Evolutionary conservation across 2,329 filamentous ascomycete genomes (phyloP), one percentile per base, ranked within the genome.

Genomic region (Aureobasidium namibiae): DNA sequence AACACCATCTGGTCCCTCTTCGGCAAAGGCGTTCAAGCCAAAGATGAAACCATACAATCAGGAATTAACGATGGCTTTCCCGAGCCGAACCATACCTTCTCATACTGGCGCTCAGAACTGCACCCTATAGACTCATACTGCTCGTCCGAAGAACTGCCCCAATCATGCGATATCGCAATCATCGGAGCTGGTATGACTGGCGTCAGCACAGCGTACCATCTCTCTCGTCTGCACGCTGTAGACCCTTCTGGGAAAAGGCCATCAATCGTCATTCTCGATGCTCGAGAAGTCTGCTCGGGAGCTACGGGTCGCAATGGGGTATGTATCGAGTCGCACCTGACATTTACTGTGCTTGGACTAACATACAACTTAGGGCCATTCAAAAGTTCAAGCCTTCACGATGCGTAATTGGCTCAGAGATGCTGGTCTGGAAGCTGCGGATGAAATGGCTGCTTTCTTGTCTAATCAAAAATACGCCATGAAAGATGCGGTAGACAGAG

Each of bases 181-280:
- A 69, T 75, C 34, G 73, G 73, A 18, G 71, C 70, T n/a, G 73
- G 73, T 11, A 74, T 75, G 36, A 72, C 70, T 8, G 73, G 73
- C 21, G 67, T 71, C 3, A 66, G 69, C 60, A 69, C 73, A 3
- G 73, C 72, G 1, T 68, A 70, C 63, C 70, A 73, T 24, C 60
- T 75, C 3, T 67, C 74, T 18, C 39, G 42, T 14, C 33, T 56
- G 5, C 29, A 56, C n/a, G 16, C 29, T 3, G 23, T 18, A 38
- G 7, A 23, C 4, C 70, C 34, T 4, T 9, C 9, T 66, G 63
- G 3, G 60, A 65, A n/a, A 63, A 53, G 54, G n/a, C 64, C 64
- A 3, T 59, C 54, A 7, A 60, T 75, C 6, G 61, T 74, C 21
- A 71, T 75, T 67, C 62, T 76, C 2, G 73, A 76, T 65, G 74